These are phyloP conservation scores for Talaromyces sp. DNA, from an alignment of 2,329 filamentous ascomycete species.

Conservation along the genomic window DNA sequence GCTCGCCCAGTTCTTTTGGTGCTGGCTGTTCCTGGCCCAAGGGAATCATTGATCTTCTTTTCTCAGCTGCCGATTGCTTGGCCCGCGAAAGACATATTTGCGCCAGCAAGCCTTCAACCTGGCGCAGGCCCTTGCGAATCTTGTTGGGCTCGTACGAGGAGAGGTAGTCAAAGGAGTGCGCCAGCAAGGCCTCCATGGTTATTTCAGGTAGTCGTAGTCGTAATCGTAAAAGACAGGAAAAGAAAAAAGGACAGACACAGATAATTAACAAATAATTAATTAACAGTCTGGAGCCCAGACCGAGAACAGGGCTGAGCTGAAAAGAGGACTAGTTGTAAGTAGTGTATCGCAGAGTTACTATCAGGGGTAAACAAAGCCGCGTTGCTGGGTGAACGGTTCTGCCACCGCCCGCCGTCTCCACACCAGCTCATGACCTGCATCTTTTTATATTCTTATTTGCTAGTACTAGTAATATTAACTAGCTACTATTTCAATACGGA, in stretches of 20 bases:
- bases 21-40: constrained; percentile 38
- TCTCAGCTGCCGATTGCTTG: constrained; percentile 34
- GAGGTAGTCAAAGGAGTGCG: constrained; percentile 92
- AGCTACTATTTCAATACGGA: not conserved
- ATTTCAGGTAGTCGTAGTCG: constrained; percentile 1
- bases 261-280: not conserved
- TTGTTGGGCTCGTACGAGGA: constrained; percentile 86
- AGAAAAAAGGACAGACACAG: not conserved
- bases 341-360: not conserved
- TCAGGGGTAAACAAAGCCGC: constrained; percentile 15
- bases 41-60: constrained; percentile 38
- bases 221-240: not conserved
- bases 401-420: constrained; percentile 14
- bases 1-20: constrained; percentile 62
- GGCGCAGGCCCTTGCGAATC: constrained; percentile 87
- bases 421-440: not conserved
- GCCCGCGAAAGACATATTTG: constrained; percentile 78
- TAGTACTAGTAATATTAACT: no score
- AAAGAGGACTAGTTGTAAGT: no score
- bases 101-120: constrained; percentile 88
- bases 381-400: constrained; percentile 17
- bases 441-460: not conserved
- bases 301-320: not conserved
- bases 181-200: constrained; percentile 83
- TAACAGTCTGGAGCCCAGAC: not conserved